phyloP scores from a whole-genome alignment of 768 basidiomycete species.

The Suillus sp. region DNA sequence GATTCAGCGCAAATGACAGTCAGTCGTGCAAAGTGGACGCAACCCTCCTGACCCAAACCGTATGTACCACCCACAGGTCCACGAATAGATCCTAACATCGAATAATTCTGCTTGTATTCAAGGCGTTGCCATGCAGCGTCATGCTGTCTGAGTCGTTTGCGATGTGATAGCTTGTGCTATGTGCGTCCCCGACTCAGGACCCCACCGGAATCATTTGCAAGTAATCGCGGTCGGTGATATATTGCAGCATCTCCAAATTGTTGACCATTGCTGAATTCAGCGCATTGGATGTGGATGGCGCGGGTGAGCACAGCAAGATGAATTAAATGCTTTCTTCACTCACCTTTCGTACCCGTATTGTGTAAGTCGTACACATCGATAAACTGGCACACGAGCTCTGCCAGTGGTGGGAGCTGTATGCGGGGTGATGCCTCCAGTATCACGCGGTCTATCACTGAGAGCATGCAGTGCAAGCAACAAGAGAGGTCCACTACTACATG shows the following conservation, averaged over 20 bases:
- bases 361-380: conserved; percentile 38
- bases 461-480: too few relatives aligned
- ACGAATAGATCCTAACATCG: conserved; percentile 51
- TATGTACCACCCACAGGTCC: conserved; percentile 55
- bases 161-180: conserved; percentile 42
- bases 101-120: conserved; percentile 40
- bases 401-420: too few relatives aligned
- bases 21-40: conserved; percentile 45
- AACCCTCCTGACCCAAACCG: conserved; percentile 45
- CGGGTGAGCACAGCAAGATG: conserved; percentile 16
- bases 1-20: not conserved
- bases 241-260: conserved; percentile 49
- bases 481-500: too few relatives aligned
- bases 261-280: too few relatives aligned
- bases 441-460: too few relatives aligned
- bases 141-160: conserved; percentile 42
- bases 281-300: too few relatives aligned
- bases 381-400: too few relatives aligned
- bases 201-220: conserved; percentile 44
- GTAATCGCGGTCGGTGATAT: conserved; percentile 49
- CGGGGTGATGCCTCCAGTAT: conserved; percentile 34
- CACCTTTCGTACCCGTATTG: conserved; percentile 36
- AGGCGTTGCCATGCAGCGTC: conserved; percentile 53
- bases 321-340: conserved; percentile 5
- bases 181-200: conserved; percentile 11